Evolutionary conservation across 2,329 filamentous ascomycete genomes (phyloP).

Genomic region (Fusarium circinatum): DNA sequence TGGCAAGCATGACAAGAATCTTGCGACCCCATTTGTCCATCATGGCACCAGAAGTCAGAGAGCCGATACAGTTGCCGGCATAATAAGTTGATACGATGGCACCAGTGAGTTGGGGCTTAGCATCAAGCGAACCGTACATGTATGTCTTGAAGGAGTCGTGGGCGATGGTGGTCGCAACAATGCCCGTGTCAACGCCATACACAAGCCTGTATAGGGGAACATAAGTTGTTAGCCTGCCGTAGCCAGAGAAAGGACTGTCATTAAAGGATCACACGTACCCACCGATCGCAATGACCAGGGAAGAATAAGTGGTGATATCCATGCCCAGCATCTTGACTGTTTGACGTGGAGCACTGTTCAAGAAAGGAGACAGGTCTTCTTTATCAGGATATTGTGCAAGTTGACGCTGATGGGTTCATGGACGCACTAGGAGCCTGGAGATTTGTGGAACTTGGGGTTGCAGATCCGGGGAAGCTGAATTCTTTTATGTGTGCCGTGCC

Average conservation of each 20-base stretch:
- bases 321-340: not conserved
- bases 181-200: not conserved
- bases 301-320: not conserved
- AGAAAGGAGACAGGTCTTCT: not conserved
- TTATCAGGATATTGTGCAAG: not conserved
- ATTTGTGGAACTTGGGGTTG: not conserved
- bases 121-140: not conserved
- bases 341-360: not conserved
- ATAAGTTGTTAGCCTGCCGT: not conserved
- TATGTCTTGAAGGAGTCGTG: not conserved
- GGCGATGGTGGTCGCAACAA: not conserved
- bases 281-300: not conserved
- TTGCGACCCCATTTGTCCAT: not conserved
- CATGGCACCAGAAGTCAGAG: not conserved
- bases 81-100: not conserved
- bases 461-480: not conserved
- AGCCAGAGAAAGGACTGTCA: not conserved
- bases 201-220: not conserved
- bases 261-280: not conserved
- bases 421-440: not conserved
- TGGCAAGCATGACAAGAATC: not conserved
- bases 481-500: not conserved
- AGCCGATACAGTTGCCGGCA: not conserved
- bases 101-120: not conserved
- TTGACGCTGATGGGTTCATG: not conserved